Evolutionary conservation across 768 basidiomycete species (phyloP).

Genomic region (Kwoniella newhampshirensis): DNA sequence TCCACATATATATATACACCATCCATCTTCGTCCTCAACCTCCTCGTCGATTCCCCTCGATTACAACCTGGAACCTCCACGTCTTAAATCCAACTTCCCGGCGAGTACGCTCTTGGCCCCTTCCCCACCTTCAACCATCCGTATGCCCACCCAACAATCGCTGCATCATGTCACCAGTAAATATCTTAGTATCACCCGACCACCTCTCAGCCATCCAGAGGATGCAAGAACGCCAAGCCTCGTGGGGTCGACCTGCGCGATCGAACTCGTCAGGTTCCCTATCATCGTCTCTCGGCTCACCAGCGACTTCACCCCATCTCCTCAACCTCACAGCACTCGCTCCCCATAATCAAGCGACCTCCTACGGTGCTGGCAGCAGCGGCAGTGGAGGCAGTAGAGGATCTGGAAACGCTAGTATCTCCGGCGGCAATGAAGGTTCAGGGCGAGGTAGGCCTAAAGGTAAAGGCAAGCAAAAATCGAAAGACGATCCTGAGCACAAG

Average conservation of each 20-base stretch:
- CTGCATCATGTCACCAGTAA: too few species aligned
- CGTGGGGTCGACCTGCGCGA: conserved; percentile 21
- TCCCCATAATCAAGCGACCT: not conserved
- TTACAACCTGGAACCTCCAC: too few species aligned
- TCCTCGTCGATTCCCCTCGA: too few species aligned
- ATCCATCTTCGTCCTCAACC: too few species aligned
- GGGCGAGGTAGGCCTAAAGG: conserved; percentile 13
- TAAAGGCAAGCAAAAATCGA: conserved; percentile 15
- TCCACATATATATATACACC: too few species aligned
- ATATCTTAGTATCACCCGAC: not conserved
- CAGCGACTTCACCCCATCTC: conserved; percentile 14
- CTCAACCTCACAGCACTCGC: conserved; percentile 14
- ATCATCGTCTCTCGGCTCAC: conserved; percentile 11
- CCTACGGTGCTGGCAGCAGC: conserved; percentile 1
- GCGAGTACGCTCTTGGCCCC: too few species aligned
- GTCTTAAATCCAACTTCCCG: too few species aligned
- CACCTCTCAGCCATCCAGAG: conserved; percentile 4
- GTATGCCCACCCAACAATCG: too few species aligned
- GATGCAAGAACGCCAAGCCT: conserved; percentile 30
- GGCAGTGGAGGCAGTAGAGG: conserved; percentile 1
- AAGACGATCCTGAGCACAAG: conserved; percentile 29
- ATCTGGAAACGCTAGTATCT: conserved; percentile 1
- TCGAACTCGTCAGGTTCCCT: conserved; percentile 30
- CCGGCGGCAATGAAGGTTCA: conserved; percentile 6
- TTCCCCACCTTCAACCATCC: too few species aligned